These are phyloP conservation scores for Eucalyptus rudis DNA, from an alignment of 345 rosid species.

Conservation along the genomic window DNA sequence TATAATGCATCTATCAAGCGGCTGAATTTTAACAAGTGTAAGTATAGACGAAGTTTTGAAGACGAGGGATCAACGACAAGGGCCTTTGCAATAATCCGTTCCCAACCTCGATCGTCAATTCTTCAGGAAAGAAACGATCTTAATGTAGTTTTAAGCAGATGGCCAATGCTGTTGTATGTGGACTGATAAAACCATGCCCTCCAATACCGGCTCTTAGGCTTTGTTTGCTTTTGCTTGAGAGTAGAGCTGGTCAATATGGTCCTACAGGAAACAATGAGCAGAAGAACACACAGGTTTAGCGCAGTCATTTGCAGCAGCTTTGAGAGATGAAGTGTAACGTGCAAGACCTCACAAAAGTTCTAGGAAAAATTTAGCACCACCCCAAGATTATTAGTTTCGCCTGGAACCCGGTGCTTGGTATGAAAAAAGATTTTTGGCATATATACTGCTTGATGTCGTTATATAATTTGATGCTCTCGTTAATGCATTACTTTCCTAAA, in stretches of 20 bases:
- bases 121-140: not conserved
- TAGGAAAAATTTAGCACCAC: not conserved
- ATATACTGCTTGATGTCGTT: not conserved
- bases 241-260: constrained; percentile 51
- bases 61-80: not conserved
- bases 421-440: not conserved
- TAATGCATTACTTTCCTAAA: not conserved
- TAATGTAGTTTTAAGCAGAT: not conserved
- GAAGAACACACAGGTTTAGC: not conserved
- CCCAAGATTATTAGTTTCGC: not conserved
- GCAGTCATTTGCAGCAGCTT: not conserved
- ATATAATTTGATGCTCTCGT: not conserved
- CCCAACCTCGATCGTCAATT: not conserved
- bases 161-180: not conserved
- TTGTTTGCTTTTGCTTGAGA: constrained; percentile 49
- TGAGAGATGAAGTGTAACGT: not conserved
- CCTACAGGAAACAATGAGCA: constrained; percentile 17
- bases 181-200: not conserved
- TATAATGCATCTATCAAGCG: not conserved
- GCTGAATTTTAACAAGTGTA: not conserved
- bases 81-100: not conserved
- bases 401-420: not conserved
- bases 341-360: not conserved
- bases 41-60: not conserved
- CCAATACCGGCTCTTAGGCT: not conserved